Conservation (phyloP, 2,329 filamentous ascomycete genomes). For the Ustilaginoidea virens region DNA sequence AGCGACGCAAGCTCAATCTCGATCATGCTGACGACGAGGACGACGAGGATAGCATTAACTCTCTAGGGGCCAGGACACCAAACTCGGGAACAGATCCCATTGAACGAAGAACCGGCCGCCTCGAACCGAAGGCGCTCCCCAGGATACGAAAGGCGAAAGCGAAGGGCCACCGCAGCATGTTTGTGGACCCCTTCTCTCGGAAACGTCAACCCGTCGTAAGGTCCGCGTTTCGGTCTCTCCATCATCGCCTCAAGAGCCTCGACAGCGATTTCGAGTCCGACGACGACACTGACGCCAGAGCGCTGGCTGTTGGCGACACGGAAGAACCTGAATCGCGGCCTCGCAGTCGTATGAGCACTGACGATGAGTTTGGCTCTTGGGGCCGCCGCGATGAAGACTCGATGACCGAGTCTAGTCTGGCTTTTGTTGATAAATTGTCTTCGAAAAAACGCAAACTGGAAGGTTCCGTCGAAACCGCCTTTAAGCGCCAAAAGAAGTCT, state of each 20-base stretch:
- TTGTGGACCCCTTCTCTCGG: constrained; percentile 51
- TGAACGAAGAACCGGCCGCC: constrained; percentile 40
- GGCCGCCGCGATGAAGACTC: constrained; percentile 43
- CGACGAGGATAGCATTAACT: constrained; percentile 44
- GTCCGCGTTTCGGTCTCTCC: constrained; percentile 61
- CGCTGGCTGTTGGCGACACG: constrained; percentile 52
- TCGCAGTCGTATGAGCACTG: constrained; percentile 56
- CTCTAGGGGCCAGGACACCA: constrained; percentile 48
- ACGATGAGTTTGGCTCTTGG: constrained; percentile 35
- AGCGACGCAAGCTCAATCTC: constrained; percentile 65
- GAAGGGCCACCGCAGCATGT: constrained; percentile 41
- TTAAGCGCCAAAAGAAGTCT: constrained; percentile 67
- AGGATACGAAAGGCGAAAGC: constrained; percentile 58
- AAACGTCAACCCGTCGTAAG: constrained; percentile 40
- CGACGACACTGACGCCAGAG: constrained; percentile 51
- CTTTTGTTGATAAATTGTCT: constrained; percentile 37
- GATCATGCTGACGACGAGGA: constrained; percentile 47
- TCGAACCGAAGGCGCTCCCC: constrained; percentile 48
- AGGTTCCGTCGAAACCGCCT: constrained; percentile 46
- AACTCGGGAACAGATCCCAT: constrained; percentile 46
- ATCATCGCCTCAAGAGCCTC: constrained; percentile 52
- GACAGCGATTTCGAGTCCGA: constrained; percentile 72
- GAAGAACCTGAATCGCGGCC: constrained; percentile 76
- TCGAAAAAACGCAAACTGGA: constrained; percentile 62
- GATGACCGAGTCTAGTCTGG: constrained; percentile 59